Base-by-base conservation (phyloP, 805 yeast genomes). In the Candida odintsovae region DNA sequence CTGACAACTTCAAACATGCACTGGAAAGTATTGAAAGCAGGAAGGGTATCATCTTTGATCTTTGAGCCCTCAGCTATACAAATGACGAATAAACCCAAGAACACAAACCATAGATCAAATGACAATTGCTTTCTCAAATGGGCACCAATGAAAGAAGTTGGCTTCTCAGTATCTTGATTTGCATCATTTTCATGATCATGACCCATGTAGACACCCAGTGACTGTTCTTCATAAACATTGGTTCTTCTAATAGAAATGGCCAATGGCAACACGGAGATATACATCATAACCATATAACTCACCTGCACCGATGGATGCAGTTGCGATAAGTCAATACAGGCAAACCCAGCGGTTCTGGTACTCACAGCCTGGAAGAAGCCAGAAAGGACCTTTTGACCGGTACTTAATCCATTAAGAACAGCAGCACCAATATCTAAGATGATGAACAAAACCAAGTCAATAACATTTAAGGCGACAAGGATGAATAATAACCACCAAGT, bases 191-290 rank as follows among this genome's bases (percentile, higher is more conserved):
- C 40, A 16, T 33, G 37, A 16, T 22, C 15, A 26, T 62, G 62
- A 9, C 65, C 65, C n/a, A 68, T 75, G 60, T 87, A 90, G n/a
- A 90, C 76, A n/a, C 99, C 99, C 47, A 94, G 68, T 0, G 97
- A 86, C 62, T 90, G 98, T 59, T 94, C 99, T 63, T 94, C 99
- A 68, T 94, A 94, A 46, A 94, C 99, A 63, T 94, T 94, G 18
- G 99, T 94, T 64, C 97, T 78, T 69, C 99, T 81, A 51, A 94
- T 90, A 35, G 97, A 88, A 53, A 94, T 94, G 28, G 99, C 99
- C 56, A 94, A 71, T 1, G 99, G 99, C 61, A 90, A 73, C 39
- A 92, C 97, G 15, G 98, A 92, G 23, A 94, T 90, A 68, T 94
- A 94, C 99, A 94, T 94, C 98, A 94, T 92, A 50, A 94, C 76